phyloP scores from a whole-genome alignment of 1,139 yeast genomes.

The Pichia sp. region DNA sequence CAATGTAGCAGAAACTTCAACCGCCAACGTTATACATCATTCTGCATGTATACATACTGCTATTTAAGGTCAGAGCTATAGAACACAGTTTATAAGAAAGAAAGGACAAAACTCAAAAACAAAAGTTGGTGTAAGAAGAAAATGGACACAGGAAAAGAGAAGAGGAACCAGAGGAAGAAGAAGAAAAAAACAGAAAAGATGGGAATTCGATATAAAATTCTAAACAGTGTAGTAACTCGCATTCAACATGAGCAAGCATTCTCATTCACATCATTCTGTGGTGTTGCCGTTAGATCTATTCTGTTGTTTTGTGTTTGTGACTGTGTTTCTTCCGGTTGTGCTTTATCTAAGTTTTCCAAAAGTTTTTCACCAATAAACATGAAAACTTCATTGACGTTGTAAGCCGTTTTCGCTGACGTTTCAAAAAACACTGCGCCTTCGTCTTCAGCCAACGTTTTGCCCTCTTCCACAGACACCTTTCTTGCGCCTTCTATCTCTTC shows the following conservation, averaged over 20 bases:
- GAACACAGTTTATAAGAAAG: background rate
- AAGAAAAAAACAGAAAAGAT: background rate
- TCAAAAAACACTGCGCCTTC: conserved; percentile 89
- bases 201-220: background rate
- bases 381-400: conserved; percentile 87
- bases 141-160: background rate
- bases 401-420: conserved; percentile 92
- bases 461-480: conserved; percentile 86
- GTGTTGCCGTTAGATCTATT: conserved; percentile 38
- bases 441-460: conserved; percentile 72
- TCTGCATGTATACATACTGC: background rate
- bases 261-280: conserved; percentile 13
- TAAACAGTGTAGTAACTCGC: background rate
- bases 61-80: background rate
- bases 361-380: conserved; percentile 84
- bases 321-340: conserved; percentile 18
- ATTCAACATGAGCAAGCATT: conserved; percentile 20
- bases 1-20: too few relatives aligned
- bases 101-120: background rate
- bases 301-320: conserved; percentile 25
- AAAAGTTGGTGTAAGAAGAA: background rate
- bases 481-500: conserved; percentile 47
- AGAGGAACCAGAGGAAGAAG: background rate
- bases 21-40: background rate
- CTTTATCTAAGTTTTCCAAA: conserved; percentile 43